Conservation (phyloP, 257 asterid species). For the Thymus quinquecostatus region DNA sequence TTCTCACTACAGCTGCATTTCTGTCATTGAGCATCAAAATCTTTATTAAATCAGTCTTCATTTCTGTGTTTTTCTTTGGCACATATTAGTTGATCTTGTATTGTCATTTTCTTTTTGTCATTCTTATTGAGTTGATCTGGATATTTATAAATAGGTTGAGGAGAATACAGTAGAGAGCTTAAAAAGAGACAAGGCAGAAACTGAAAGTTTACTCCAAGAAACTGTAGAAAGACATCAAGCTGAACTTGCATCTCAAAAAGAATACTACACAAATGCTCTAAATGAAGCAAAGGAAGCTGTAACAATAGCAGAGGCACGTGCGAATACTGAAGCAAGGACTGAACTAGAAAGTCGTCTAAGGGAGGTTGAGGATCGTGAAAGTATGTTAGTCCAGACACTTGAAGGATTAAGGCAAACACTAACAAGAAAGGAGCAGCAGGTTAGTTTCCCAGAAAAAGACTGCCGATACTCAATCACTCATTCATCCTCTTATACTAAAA, state of each 20-base stretch:
- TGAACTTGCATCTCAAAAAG: conserved; percentile 87
- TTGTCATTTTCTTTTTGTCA: conserved; percentile 6
- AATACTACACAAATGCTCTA: conserved; percentile 82
- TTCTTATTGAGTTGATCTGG: conserved; percentile 12
- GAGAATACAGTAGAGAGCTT: conserved; percentile 95
- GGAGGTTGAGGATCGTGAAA: conserved; percentile 60
- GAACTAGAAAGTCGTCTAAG: conserved; percentile 73
- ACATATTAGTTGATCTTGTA: background rate
- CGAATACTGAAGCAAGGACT: conserved; percentile 89
- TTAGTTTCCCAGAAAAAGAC: conserved; percentile 28
- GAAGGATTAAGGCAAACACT: conserved; percentile 65
- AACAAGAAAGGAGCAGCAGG: conserved; percentile 87
- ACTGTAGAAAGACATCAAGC: conserved; percentile 93
- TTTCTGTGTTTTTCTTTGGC: conserved; percentile 7
- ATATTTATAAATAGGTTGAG: conserved; percentile 64
- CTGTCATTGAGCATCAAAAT: conserved; percentile 19
- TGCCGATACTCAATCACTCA: conserved; percentile 10
- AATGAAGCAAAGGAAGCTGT: conserved; percentile 94
- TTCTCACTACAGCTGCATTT: background rate
- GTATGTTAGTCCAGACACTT: conserved; percentile 63
- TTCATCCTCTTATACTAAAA: conserved; percentile 10
- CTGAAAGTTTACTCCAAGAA: conserved; percentile 92
- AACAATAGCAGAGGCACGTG: conserved; percentile 92
- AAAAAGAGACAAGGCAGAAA: conserved; percentile 85
- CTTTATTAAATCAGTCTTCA: conserved; percentile 5